These are phyloP conservation scores for Allantophomopsis cytisporea DNA, from an alignment of 2,329 filamentous ascomycete species.

Conservation along the genomic window DNA sequence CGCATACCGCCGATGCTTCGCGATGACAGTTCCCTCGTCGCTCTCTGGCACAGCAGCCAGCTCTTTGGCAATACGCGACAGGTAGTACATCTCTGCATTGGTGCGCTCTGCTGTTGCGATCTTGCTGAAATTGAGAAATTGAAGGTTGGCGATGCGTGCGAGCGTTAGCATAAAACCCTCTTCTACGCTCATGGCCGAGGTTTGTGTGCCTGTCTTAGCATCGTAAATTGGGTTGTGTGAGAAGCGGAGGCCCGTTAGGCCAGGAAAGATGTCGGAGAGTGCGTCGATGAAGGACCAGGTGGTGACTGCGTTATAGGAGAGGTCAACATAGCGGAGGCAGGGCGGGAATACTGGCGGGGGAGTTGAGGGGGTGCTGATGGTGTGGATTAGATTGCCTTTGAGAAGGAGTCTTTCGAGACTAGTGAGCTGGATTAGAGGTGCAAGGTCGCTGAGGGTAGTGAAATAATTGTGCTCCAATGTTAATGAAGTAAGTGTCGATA, in stretches of 20 bases:
- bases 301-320: conserved; percentile 58
- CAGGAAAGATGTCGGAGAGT: conserved; percentile 56
- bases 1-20: conserved; percentile 55
- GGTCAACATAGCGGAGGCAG: conserved; percentile 41
- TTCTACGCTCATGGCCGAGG: conserved; percentile 43
- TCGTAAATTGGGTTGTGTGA: conserved; percentile 74
- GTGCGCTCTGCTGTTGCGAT: conserved; percentile 63
- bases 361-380: neutral
- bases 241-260: conserved; percentile 61
- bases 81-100: conserved; percentile 89
- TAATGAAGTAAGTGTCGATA: conserved; percentile 41
- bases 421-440: conserved; percentile 33
- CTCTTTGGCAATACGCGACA: conserved; percentile 69
- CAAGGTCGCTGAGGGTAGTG: conserved; percentile 39
- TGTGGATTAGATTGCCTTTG: conserved; percentile 60
- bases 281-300: conserved; percentile 64
- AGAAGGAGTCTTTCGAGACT: conserved; percentile 50
- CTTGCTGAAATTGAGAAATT: conserved; percentile 57
- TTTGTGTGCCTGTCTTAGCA: conserved; percentile 20
- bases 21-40: conserved; percentile 39
- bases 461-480: conserved; percentile 65
- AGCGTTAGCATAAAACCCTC: conserved; percentile 84
- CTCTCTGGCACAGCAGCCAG: conserved; percentile 44
- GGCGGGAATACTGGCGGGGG: conserved; percentile 7
- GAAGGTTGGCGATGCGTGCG: conserved; percentile 56